Conservation (phyloP, 495 filamentous ascomycete species). For the Neurospora tetraspora region DNA sequence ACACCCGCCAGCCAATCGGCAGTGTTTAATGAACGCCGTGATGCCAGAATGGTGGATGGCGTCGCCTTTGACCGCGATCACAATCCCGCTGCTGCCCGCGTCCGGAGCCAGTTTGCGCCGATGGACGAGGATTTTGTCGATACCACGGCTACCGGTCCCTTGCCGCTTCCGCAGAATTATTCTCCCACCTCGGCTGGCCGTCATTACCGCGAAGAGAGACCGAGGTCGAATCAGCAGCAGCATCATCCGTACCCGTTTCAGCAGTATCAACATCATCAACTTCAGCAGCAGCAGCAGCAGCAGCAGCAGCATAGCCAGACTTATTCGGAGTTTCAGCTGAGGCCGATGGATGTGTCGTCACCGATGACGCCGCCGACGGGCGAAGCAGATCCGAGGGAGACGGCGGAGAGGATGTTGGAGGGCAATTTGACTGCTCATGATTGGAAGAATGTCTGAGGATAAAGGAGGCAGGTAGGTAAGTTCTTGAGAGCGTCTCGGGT, state of each 20-base stretch:
- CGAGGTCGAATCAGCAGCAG: conserved; percentile 17
- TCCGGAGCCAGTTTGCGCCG: conserved; percentile 10
- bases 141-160: conserved; percentile 31
- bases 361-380: neutral
- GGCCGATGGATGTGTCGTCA: neutral
- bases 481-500: neutral
- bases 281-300: conserved; percentile 4
- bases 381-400: neutral
- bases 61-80: conserved; percentile 27
- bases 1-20: conserved; percentile 31
- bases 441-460: neutral
- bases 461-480: neutral
- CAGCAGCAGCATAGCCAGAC: neutral
- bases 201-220: conserved; percentile 24
- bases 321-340: neutral
- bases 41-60: conserved; percentile 37
- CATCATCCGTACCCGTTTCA: conserved; percentile 6
- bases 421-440: neutral
- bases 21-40: conserved; percentile 24
- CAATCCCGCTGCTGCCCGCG: conserved; percentile 1
- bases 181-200: conserved; percentile 14
- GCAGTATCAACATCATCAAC: conserved; percentile 7
- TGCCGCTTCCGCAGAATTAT: conserved; percentile 21
- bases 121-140: conserved; percentile 32
- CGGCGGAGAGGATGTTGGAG: neutral